Evolutionary conservation across 345 rosid genomes (phyloP), one percentile per base, ranked within the genome.

Genomic region (Ceriops zippeliana): DNA sequence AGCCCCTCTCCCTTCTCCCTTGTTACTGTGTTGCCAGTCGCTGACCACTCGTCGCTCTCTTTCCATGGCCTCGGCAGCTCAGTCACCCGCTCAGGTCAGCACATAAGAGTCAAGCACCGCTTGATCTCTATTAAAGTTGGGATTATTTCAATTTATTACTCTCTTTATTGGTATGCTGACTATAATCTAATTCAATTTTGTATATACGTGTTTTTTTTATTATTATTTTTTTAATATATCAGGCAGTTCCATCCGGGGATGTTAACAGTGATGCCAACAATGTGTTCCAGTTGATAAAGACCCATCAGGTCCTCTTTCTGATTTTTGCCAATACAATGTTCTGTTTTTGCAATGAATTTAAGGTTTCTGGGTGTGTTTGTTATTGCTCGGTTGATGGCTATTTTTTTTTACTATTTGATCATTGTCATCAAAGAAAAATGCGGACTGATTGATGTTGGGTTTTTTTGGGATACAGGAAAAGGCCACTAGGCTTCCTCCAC

Each of bases 401-500:
- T 66, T 52, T 38, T 58, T 58, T 22, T 22, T 61, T 11, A 32
- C 1, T 30, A 6, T 22, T 31, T 1, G 49, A 2, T 35, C 6
- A 31, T 51, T 58, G 42, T 17, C 51, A 16, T 53, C 28, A 20
- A 52, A 5, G 11, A 46, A 7, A 21, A 64, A 66, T n/a, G 19
- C 21, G 52, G 22, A 37, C 13, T 78, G 75, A 52, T 52, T 58
- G 53, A 56, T 52, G 15, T 52, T 58, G 58, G 52, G 8, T 27
- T 52, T 52, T 52, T 24, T 76, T 42, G 13, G 64, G 68, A 71
- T 81, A 7, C 85, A 93, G 98, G 88, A 84, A 62, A 87, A 85
- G 78, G 97, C 95, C 65, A 85, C 86, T 42, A 84, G 96, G 77
- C 97, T 93, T 80, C 82, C 91, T 22, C 88, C 92, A 0, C 83